These are phyloP conservation scores for Diaporthe sp. DNA, from an alignment of 2,329 filamentous ascomycete genomes.

Conservation along the genomic window DNA sequence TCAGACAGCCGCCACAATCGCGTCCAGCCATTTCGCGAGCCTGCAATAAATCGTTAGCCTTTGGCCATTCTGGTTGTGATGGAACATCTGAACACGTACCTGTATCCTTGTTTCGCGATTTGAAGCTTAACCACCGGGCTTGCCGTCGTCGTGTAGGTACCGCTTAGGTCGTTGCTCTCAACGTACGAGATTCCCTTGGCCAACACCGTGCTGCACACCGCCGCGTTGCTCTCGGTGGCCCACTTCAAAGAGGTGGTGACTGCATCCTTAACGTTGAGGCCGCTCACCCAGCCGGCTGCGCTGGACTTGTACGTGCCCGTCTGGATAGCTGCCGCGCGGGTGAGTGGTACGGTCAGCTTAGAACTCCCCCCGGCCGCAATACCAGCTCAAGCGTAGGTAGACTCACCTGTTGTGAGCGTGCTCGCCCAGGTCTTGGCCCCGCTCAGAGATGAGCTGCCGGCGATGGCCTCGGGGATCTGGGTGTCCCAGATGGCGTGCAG, in stretches of 20 bases:
- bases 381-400: background rate
- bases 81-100: conserved; percentile 16
- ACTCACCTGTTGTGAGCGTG: conserved; percentile 50
- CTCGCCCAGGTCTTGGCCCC: conserved; percentile 57
- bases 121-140: conserved; percentile 57
- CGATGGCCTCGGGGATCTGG: conserved; percentile 64
- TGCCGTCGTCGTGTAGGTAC: conserved; percentile 56
- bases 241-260: conserved; percentile 53
- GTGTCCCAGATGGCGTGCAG: conserved; percentile 75
- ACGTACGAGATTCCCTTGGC: conserved; percentile 54
- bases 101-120: conserved; percentile 61
- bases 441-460: conserved; percentile 53
- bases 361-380: too few species aligned
- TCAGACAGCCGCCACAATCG: conserved; percentile 48
- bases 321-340: conserved; percentile 50
- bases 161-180: conserved; percentile 56
- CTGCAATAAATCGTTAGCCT: conserved; percentile 41
- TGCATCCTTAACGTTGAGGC: conserved; percentile 51
- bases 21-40: conserved; percentile 53
- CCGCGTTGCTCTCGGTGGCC: conserved; percentile 58
- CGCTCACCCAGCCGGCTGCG: conserved; percentile 54
- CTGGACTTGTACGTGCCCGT: conserved; percentile 54
- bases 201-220: conserved; percentile 60
- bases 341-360: background rate
- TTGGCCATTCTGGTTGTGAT: background rate